These are phyloP conservation scores for Keithomyces neogunnii DNA, from an alignment of 2,329 filamentous ascomycete species.

Conservation along the genomic window DNA sequence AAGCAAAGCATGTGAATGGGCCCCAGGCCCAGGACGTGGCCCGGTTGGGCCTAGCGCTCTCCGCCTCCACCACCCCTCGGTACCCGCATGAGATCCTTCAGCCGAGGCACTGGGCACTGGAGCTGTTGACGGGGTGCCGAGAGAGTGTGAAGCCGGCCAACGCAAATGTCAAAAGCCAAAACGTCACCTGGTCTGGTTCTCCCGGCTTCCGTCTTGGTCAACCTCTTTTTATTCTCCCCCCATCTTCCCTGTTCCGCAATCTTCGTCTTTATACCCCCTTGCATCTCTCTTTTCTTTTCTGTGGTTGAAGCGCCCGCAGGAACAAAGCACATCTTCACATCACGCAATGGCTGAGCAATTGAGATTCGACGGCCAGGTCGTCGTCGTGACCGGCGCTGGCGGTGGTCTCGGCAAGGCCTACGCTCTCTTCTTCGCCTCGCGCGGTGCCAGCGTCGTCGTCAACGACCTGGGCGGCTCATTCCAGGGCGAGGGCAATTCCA, in stretches of 20 bases:
- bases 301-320: constrained; percentile 2
- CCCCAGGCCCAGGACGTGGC: constrained; percentile 1
- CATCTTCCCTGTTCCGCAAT: constrained; percentile 3
- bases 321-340: background rate
- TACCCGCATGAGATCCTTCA: constrained; percentile 11
- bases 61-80: constrained; percentile 19
- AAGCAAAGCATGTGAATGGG: constrained; percentile 21
- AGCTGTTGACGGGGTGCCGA: background rate
- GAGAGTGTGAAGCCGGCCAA: background rate
- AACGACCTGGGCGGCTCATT: constrained; percentile 92
- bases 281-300: constrained; percentile 6
- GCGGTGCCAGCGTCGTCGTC: constrained; percentile 90
- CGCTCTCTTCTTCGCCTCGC: constrained; percentile 82
- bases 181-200: constrained; percentile 3
- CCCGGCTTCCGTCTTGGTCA: background rate
- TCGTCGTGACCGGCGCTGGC: constrained; percentile 75
- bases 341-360: constrained; percentile 56
- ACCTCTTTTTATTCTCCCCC: constrained; percentile 4
- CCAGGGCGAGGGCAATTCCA: constrained; percentile 82
- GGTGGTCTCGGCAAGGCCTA: constrained; percentile 74
- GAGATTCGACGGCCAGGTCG: constrained; percentile 76
- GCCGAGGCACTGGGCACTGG: constrained; percentile 21
- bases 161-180: background rate
- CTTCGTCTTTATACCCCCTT: constrained; percentile 5
- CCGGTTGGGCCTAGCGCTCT: constrained; percentile 16